Base-by-base conservation (phyloP, 331 rosid genomes). In the Arachis monticola region DNA sequence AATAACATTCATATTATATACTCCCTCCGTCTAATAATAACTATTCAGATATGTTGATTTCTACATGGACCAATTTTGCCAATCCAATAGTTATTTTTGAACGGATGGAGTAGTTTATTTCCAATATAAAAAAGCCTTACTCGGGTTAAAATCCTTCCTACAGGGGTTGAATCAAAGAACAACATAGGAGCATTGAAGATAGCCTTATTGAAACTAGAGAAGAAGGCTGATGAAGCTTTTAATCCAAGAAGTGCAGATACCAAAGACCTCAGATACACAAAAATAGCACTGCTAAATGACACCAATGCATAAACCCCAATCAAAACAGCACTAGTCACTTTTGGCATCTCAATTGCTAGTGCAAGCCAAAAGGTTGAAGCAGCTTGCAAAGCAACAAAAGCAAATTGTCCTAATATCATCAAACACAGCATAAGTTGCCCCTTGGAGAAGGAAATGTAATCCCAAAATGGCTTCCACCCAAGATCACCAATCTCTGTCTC, bases 101-200 rank as follows among this genome's bases (percentile, higher is more conserved):
- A 32, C 38, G 3, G 38, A 32, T 32, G 38, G 38, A 32, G 13
- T 31, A 50, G 61, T 31, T 65, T 77, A 51, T 47, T n/a, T 52
- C 22, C 27, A 3, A 5, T 55, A 2, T 58, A 46, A 57, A 13
- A 46, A 50, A 67, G 61, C 77, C 96, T 83, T 78, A 89, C 96
- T 57, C 93, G 76, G 41, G 96, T 91, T 58, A 93, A 84, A 79
- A 93, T 93, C 78, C 97, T 79, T 14, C 98, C 97, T 6, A 89
- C 80, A 1, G 97, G 96, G 35, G 96, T 93, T 10, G 91, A 85
- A 79, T 93, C 97, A 48, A 91, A 91, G 88, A 93, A 91, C 14
- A 82, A 0, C 96, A 93, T 91, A 30, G 98, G 96, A 74, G 98
- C 98, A 74, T 87, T 86, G 67, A 93, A 93, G 42, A 93, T 81